phyloP scores from a whole-genome alignment of 768 basidiomycete genomes.

The Dacryopinax spathularia region DNA sequence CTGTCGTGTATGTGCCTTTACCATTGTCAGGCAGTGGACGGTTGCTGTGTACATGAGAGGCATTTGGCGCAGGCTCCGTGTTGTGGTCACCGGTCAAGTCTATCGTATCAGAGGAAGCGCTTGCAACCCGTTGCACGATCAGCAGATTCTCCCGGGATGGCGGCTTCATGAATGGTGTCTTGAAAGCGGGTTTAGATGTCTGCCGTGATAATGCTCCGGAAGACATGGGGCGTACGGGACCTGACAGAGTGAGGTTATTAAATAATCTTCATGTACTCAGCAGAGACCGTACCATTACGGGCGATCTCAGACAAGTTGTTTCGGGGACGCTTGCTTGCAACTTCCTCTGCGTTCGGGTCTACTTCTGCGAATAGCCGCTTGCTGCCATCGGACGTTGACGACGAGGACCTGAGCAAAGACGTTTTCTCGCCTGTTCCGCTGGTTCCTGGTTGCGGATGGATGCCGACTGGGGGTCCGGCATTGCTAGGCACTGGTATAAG shows the following conservation, averaged over 20 bases:
- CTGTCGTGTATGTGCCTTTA: too few relatives aligned
- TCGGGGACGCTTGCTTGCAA: neutral
- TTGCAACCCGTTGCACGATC: neutral
- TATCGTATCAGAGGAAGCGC: neutral
- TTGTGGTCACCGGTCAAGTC: neutral
- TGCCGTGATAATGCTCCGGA: neutral
- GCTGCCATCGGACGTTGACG: neutral
- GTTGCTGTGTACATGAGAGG: too few relatives aligned
- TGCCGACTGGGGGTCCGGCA: too few relatives aligned
- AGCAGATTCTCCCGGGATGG: neutral
- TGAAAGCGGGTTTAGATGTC: neutral
- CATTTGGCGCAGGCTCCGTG: too few relatives aligned
- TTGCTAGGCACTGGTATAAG: too few relatives aligned
- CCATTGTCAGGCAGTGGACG: too few relatives aligned
- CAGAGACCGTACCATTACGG: neutral
- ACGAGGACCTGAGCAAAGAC: too few relatives aligned
- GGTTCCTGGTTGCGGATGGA: too few relatives aligned
- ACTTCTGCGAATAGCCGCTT: neutral
- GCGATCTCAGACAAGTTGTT: neutral
- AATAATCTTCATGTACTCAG: too few relatives aligned
- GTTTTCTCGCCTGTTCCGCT: neutral
- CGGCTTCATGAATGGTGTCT: neutral
- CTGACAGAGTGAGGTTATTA: too few relatives aligned
- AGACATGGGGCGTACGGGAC: too few relatives aligned
- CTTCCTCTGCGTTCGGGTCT: neutral